Evolutionary conservation across 1,284 basidiomycete genomes (phyloP).

Genomic region (Salmacisia buchloeana): DNA sequence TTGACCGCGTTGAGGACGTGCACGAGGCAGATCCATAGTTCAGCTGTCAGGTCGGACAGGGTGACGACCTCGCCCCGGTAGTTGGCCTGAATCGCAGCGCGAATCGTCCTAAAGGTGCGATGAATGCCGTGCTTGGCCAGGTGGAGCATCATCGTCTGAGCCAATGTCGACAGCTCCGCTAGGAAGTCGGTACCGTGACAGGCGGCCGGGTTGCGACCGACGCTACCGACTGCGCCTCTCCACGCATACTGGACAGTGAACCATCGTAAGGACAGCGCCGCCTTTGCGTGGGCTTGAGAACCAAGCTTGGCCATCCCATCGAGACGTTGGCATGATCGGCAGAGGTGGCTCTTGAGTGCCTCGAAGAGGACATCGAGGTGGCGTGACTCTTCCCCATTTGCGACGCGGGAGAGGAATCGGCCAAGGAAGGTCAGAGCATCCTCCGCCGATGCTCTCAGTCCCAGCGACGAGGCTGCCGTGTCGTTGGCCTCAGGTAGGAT

Average conservation of each 20-base stretch:
- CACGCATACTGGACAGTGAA: neutral
- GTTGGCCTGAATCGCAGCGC: neutral
- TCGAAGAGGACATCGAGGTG: neutral
- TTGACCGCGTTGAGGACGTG: slow-evolving; percentile 54
- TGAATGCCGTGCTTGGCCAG: slow-evolving; percentile 38
- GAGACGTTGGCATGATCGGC: neutral
- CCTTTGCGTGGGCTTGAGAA: neutral
- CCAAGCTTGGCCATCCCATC: slow-evolving; percentile 1
- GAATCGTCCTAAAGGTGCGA: slow-evolving; percentile 16
- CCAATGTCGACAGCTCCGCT: neutral
- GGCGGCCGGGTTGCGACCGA: neutral
- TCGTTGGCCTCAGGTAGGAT: neutral
- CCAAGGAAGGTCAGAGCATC: neutral
- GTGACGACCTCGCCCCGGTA: slow-evolving; percentile 4
- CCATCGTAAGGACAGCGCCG: neutral
- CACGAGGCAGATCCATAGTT: slow-evolving; percentile 72
- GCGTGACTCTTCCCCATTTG: neutral
- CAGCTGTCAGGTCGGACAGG: slow-evolving; percentile 57
- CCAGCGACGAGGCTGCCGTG: neutral
- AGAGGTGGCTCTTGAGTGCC: neutral
- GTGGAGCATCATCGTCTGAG: slow-evolving; percentile 27
- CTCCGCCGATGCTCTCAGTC: neutral
- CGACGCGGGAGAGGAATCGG: neutral
- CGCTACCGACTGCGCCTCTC: neutral
- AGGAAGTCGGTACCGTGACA: neutral